These are phyloP conservation scores for Botrytis medusae DNA, from an alignment of 2,329 filamentous ascomycete genomes.

Conservation along the genomic window DNA sequence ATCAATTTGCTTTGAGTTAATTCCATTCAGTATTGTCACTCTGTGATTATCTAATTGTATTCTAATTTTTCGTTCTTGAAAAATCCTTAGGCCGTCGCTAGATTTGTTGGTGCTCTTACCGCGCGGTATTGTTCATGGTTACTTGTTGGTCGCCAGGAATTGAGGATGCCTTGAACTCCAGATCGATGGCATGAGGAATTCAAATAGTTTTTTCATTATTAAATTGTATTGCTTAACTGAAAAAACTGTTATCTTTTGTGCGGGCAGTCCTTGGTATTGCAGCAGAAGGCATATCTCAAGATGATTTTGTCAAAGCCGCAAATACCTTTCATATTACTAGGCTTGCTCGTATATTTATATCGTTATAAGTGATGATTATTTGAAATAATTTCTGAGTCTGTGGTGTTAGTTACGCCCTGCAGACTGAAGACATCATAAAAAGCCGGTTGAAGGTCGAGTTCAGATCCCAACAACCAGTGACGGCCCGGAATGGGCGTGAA, in stretches of 20 bases:
- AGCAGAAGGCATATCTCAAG: not conserved
- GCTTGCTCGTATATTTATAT: too few relatives aligned
- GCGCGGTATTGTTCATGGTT: not conserved
- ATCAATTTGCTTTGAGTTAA: too few relatives aligned
- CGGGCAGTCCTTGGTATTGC: not conserved
- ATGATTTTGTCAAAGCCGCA: not conserved
- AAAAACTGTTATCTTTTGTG: too few relatives aligned
- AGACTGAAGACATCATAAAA: not conserved
- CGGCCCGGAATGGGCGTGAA: not conserved
- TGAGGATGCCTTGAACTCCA: not conserved
- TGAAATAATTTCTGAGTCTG: too few relatives aligned
- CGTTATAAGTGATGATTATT: not conserved
- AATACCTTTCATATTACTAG: not conserved
- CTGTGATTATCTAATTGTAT: not conserved
- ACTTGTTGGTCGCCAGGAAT: not conserved
- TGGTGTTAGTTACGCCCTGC: not conserved
- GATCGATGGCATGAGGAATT: not conserved
- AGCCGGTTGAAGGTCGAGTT: not conserved
- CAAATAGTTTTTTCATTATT: too few relatives aligned
- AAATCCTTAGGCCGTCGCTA: not conserved
- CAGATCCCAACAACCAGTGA: not conserved
- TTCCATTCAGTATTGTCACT: not conserved
- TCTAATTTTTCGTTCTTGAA: too few relatives aligned
- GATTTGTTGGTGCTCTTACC: slow-evolving; percentile 3
- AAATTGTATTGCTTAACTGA: not conserved